phyloP scores from a whole-genome alignment of 179 eudicot genomes.

The Beta corolliflora region DNA sequence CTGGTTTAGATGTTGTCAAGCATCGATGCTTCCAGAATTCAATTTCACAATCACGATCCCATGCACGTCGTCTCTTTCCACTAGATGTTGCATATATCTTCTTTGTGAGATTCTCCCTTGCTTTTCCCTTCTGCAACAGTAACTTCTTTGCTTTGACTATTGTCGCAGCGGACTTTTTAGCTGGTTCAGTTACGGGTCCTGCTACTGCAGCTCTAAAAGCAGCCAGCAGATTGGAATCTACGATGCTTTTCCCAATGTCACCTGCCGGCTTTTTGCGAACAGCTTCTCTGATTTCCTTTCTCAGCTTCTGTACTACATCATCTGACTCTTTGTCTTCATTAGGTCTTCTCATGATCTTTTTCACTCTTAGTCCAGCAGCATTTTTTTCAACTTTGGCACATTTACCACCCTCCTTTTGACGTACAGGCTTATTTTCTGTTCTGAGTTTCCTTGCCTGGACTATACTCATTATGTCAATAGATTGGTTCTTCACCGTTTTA shows the following conservation, averaged over 20 bases:
- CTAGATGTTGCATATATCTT: conserved; percentile 75
- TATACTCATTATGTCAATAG: conserved; percentile 65
- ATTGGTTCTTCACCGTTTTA: conserved; percentile 25
- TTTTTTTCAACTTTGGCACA: conserved; percentile 43
- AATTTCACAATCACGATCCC: conserved; percentile 92
- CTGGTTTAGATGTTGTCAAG: conserved; percentile 57
- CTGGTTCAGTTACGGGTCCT: conserved; percentile 55
- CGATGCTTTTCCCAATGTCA: conserved; percentile 52
- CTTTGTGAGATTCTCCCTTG: conserved; percentile 85
- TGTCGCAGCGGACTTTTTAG: conserved; percentile 47
- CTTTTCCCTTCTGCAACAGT: conserved; percentile 74
- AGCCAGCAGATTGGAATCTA: conserved; percentile 81
- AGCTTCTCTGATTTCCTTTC: conserved; percentile 88
- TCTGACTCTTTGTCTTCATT: conserved; percentile 70
- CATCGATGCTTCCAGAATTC: conserved; percentile 98
- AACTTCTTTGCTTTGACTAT: conserved; percentile 67
- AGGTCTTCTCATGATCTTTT: conserved; percentile 80
- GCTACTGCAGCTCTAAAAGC: conserved; percentile 89
- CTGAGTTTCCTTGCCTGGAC: conserved; percentile 56
- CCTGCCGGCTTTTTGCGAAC: conserved; percentile 60
- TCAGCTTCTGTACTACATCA: conserved; percentile 64
- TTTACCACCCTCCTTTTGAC: conserved; percentile 32
- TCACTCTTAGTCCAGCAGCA: conserved; percentile 66
- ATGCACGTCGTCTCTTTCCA: conserved; percentile 71
- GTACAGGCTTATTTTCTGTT: conserved; percentile 32